Evolutionary conservation across 352 stramenopile genomes (phyloP).

Genomic region (Globisporangium recalcitrans): DNA sequence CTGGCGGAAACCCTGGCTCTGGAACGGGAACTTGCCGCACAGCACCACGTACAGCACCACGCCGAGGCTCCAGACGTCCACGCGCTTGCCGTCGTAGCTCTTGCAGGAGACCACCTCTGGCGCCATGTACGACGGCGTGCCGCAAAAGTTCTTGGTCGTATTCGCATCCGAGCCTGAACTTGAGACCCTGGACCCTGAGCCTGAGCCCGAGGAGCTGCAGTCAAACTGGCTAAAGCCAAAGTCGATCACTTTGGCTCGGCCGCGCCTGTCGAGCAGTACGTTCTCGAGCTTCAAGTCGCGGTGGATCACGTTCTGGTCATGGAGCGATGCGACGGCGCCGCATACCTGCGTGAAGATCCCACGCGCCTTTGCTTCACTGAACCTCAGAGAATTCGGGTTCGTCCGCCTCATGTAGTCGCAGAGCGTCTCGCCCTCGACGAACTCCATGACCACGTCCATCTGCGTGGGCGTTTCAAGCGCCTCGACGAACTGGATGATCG

Average conservation of each 20-base stretch:
- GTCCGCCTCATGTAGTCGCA: constrained; percentile 34
- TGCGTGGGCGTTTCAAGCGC: constrained; percentile 51
- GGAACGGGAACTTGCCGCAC: constrained; percentile 75
- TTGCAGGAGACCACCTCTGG: constrained; percentile 57
- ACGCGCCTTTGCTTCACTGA: constrained; percentile 31
- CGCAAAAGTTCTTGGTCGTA: constrained; percentile 73
- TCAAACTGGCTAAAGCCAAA: constrained; percentile 70
- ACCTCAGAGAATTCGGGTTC: constrained; percentile 19
- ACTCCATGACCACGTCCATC: constrained; percentile 56
- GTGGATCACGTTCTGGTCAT: constrained; percentile 54
- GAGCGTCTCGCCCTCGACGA: constrained; percentile 32
- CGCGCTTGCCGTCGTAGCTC: constrained; percentile 46
- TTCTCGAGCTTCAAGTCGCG: constrained; percentile 80
- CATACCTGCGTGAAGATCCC: constrained; percentile 41
- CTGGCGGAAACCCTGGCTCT: constrained; percentile 50
- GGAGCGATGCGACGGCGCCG: constrained; percentile 33
- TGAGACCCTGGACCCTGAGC: not conserved
- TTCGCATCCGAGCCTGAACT: constrained; percentile 20
- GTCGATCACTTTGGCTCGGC: constrained; percentile 45
- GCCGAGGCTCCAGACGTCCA: constrained; percentile 55
- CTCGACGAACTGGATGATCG: constrained; percentile 49
- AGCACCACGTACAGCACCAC: constrained; percentile 50
- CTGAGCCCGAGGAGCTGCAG: constrained; percentile 18
- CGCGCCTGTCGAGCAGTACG: constrained; percentile 41
- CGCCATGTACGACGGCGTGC: constrained; percentile 76